These are phyloP conservation scores for Ehretia macrophylla DNA, from an alignment of 257 asterid genomes.

Conservation along the genomic window DNA sequence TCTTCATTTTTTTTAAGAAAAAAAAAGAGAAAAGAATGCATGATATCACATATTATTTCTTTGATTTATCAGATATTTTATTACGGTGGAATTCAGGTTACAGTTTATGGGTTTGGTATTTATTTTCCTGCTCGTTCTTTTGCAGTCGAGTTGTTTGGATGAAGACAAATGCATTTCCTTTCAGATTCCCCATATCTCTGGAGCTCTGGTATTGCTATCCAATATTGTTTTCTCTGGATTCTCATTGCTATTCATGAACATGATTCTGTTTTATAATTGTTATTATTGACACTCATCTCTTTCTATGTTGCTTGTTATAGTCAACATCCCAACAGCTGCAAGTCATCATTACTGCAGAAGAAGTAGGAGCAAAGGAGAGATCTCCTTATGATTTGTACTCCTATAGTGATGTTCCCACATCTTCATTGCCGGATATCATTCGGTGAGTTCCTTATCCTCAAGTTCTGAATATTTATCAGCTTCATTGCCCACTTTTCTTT, in stretches of 20 bases:
- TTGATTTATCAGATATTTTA: neutral
- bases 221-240: neutral
- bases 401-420: constrained; percentile 58
- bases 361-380: constrained; percentile 73
- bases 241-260: neutral
- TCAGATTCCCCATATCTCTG: constrained; percentile 47
- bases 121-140: constrained; percentile 2
- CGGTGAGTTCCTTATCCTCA: constrained; percentile 37
- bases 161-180: constrained; percentile 70
- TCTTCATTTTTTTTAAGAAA: too few species aligned
- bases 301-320: constrained; percentile 39
- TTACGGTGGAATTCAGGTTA: neutral
- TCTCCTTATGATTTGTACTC: constrained; percentile 77
- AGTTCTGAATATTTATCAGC: constrained; percentile 4
- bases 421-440: constrained; percentile 64
- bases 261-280: neutral
- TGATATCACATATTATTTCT: neutral
- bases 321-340: constrained; percentile 57
- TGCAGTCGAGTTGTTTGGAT: constrained; percentile 64
- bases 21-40: neutral
- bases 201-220: constrained; percentile 43
- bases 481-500: neutral
- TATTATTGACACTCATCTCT: constrained; percentile 4
- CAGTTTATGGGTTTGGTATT: neutral
- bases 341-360: constrained; percentile 75